Percentiles rank a stretch among this genome's conserved stretches.
phyloP scores from a whole-genome alignment of 2,329 filamentous ascomycete species.

The Ophiostoma ips region DNA sequence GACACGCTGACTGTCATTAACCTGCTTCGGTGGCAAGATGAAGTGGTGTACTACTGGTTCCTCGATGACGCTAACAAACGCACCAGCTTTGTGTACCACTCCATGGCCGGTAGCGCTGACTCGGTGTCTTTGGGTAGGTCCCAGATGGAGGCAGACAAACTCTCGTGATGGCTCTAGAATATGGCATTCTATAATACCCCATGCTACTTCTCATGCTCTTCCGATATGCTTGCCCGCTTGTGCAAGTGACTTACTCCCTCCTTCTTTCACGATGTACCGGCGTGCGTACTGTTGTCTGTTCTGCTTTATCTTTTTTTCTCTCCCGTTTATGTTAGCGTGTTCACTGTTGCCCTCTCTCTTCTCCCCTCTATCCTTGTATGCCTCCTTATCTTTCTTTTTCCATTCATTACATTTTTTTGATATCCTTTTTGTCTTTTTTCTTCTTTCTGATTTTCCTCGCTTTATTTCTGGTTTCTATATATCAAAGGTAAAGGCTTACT shows the following conservation, averaged over 20 bases:
- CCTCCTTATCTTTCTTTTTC: background rate
- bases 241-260: too few species aligned
- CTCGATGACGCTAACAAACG: slow-evolving; percentile 18
- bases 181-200: too few species aligned
- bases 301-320: background rate
- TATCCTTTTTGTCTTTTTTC: too few species aligned
- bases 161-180: background rate
- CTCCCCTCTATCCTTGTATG: background rate
- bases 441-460: background rate
- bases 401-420: too few species aligned
- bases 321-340: too few species aligned
- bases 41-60: slow-evolving; percentile 28
- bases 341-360: too few species aligned
- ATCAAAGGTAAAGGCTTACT: background rate
- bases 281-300: too few species aligned
- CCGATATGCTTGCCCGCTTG: too few species aligned
- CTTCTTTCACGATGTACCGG: too few species aligned
- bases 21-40: slow-evolving; percentile 26
- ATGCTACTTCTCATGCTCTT: too few species aligned
- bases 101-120: background rate
- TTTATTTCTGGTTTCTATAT: background rate
- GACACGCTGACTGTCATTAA: slow-evolving; percentile 21
- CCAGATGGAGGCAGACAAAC: background rate
- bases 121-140: too few species aligned
- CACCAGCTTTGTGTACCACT: background rate